These are phyloP conservation scores for Plantago coronopus DNA, from an alignment of 305 asterid species.

Conservation along the genomic window DNA sequence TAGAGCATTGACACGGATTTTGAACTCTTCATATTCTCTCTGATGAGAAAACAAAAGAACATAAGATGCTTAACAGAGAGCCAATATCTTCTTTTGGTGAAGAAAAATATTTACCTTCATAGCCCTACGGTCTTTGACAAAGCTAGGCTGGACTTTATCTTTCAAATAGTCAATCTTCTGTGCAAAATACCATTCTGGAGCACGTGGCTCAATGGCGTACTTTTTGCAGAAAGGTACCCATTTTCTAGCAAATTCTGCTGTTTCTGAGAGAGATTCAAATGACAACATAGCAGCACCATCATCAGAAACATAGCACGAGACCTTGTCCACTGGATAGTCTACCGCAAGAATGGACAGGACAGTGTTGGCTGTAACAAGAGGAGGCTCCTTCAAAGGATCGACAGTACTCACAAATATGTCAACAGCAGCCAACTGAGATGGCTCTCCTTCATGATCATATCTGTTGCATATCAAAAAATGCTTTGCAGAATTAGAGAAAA, in stretches of 20 bases:
- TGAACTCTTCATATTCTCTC: slow-evolving; percentile 99
- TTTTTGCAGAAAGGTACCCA: slow-evolving; percentile 98
- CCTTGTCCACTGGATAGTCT: slow-evolving; percentile 98
- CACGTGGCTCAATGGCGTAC: slow-evolving; percentile 93
- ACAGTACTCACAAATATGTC: slow-evolving; percentile 99
- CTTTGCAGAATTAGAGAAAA: slow-evolving; percentile 22
- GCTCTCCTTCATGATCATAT: slow-evolving; percentile 96
- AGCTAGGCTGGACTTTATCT: slow-evolving; percentile 91
- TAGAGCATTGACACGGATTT: slow-evolving; percentile 76
- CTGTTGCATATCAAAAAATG: slow-evolving; percentile 37
- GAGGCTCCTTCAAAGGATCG: slow-evolving; percentile 98
- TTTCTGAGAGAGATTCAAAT: slow-evolving; percentile 92
- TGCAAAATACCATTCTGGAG: slow-evolving; percentile 97
- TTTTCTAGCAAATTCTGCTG: slow-evolving; percentile 90
- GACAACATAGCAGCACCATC: slow-evolving; percentile 99
- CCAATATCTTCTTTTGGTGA: slow-evolving; percentile 7
- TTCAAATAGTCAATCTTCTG: slow-evolving; percentile 93
- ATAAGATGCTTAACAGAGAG: slow-evolving; percentile 27
- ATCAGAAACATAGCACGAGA: slow-evolving; percentile 95
- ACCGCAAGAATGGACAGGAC: slow-evolving; percentile 95
- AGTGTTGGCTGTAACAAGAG: slow-evolving; percentile 98
- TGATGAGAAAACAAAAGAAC: slow-evolving; percentile 29
- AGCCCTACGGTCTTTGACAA: slow-evolving; percentile 97
- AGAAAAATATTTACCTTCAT: slow-evolving; percentile 66
- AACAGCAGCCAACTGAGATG: slow-evolving; percentile 98